A percentile compares a stretch with the other conserved stretches of the same genome.
Evolutionary conservation across 2,329 filamentous ascomycete species (phyloP).

Genomic region (Amylocarpus encephaloides): DNA sequence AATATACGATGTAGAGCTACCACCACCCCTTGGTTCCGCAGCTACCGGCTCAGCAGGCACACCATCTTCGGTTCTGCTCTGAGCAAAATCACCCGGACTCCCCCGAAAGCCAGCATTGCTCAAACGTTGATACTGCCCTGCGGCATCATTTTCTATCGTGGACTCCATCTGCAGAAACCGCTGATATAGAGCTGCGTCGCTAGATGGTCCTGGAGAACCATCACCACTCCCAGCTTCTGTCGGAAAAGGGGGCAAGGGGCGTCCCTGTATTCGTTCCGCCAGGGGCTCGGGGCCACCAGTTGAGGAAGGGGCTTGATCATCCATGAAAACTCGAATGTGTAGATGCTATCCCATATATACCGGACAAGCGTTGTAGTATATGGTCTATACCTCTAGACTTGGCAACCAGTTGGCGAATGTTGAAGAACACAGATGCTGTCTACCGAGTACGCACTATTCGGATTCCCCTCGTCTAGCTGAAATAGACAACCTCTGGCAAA

Average conservation of each 20-base stretch:
- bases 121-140: slow-evolving; percentile 5
- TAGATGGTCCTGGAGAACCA: not conserved
- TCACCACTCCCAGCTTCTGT: not conserved
- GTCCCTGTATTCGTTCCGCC: not conserved
- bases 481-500: no score
- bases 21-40: slow-evolving; percentile 6
- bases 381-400: no score
- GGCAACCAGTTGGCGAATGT: no score
- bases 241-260: slow-evolving; percentile 7
- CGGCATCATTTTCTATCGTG: not conserved
- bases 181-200: not conserved
- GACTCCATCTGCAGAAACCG: not conserved
- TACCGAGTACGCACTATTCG: no score
- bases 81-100: not conserved
- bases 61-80: not conserved
- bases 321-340: no score
- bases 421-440: no score
- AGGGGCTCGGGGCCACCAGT: not conserved
- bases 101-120: slow-evolving; percentile 4
- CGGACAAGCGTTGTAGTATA: no score
- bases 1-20: slow-evolving; percentile 3
- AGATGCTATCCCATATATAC: no score
- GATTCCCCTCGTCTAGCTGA: no score
- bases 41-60: not conserved
- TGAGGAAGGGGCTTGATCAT: not conserved